Evolutionary conservation across 192 early-diverging fungal species (phyloP), one percentile per base, ranked within the genome.

Genomic region (Geranomyces michiganensis): DNA sequence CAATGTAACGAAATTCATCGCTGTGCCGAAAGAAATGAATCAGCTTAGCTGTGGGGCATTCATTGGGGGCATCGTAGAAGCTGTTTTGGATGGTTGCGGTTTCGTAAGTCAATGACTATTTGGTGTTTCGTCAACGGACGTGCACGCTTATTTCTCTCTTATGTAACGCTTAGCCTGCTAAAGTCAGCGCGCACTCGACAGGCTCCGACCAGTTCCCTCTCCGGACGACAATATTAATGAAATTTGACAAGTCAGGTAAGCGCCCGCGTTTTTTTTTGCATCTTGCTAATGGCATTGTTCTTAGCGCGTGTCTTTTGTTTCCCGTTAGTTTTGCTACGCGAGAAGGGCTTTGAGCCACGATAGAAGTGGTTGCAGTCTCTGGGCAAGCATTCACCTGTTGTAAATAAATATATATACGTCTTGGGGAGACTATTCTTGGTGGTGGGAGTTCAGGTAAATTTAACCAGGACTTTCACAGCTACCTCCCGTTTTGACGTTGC

Each of bases 61-160:
- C 75, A 83, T 97, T 64, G 96, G 94, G 45, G 97, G 97, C 10
- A 90, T 99, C 53, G 92, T 99, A 0, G 97, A 98, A 77, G 95
- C 96, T 7, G 90, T 96, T 21, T 83, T 96, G 64, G 92, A 94
- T 68, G 92, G 93, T 43, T 90, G 87, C 55, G 92, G 94, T 77
- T 97, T 97, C 71, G 94, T 94, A 84, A 82, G 90, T 73, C 27
- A 3, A 6, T 4, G n/a, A 13, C 15, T 51, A 13, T 12, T 31
- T 17, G 7, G 19, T 51, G 15, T 9, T 15, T 13, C 8, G 21
- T n/a, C 5, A 41, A 7, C 5, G 36, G 5, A 41, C 10, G 36
- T 3, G 36, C 36, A 10, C 36, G 36, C 36, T 41, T 7, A 41
- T 7, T n/a, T n/a, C n/a, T n/a, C 30, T n/a, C 64, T 14, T 31